Evolutionary conservation across 371 early-diverging fungal genomes (phyloP).

Genomic region (Gilbertella persicaria): DNA sequence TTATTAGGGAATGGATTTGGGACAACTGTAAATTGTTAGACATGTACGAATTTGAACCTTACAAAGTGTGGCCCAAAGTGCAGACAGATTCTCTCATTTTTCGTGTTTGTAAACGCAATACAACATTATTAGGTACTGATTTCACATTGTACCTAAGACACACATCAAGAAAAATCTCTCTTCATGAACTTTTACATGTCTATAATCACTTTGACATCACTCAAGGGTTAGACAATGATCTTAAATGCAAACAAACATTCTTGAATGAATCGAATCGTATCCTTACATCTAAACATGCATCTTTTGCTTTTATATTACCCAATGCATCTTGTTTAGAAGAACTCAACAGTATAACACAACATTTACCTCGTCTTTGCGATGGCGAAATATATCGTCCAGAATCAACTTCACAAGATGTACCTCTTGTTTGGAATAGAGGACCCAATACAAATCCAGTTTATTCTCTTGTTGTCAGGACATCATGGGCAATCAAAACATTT

Average conservation of each 20-base stretch:
- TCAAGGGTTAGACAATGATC: slow-evolving; percentile 4
- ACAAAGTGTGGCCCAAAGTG: slow-evolving; percentile 66
- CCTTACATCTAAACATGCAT: slow-evolving; percentile 28
- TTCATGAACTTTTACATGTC: slow-evolving; percentile 5
- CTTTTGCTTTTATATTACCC: slow-evolving; percentile 51
- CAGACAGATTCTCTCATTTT: slow-evolving; percentile 72
- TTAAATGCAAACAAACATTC: slow-evolving; percentile 10
- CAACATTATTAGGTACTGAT: slow-evolving; percentile 22
- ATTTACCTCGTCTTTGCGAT: slow-evolving; percentile 56
- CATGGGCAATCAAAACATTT: slow-evolving; percentile 54
- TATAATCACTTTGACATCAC: slow-evolving; percentile 7
- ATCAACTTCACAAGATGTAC: slow-evolving; percentile 19
- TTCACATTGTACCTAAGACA: slow-evolving; percentile 21
- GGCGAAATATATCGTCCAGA: slow-evolving; percentile 14
- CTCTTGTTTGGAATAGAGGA: slow-evolving; percentile 64
- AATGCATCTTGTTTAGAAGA: slow-evolving; percentile 44
- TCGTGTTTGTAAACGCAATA: slow-evolving; percentile 37
- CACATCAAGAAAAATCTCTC: slow-evolving; percentile 3
- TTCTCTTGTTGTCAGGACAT: slow-evolving; percentile 62
- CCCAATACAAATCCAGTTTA: slow-evolving; percentile 72
- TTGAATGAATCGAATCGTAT: neutral
- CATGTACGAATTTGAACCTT: slow-evolving; percentile 67
- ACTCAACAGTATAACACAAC: slow-evolving; percentile 36
- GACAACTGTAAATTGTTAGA: slow-evolving; percentile 54
- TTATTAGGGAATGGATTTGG: slow-evolving; percentile 58